These are phyloP conservation scores for Phymatotrichopsis omnivora DNA, from an alignment of 2,329 filamentous ascomycete species.

Conservation along the genomic window DNA sequence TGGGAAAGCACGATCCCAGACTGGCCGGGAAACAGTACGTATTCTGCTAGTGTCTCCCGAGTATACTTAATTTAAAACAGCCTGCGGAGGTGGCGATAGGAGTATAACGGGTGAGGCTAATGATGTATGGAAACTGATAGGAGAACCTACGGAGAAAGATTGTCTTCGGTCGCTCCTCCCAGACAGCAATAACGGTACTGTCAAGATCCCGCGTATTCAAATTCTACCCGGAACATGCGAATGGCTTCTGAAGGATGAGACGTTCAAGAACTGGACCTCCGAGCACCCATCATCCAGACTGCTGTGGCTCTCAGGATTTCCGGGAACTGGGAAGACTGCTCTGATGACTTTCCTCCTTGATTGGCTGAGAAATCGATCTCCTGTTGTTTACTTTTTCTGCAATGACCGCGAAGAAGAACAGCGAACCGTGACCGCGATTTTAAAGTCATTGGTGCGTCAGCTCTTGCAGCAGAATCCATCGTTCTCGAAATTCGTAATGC, in stretches of 20 bases:
- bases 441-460: slow-evolving; percentile 9
- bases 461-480: not conserved
- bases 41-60: too few relatives aligned
- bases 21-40: too few relatives aligned
- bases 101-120: too few relatives aligned
- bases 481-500: slow-evolving; percentile 4
- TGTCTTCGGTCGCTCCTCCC: slow-evolving; percentile 6
- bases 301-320: slow-evolving; percentile 1
- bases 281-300: too few relatives aligned
- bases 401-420: not conserved
- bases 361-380: not conserved
- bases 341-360: slow-evolving; percentile 2
- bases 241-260: not conserved
- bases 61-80: too few relatives aligned
- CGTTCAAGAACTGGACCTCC: not conserved
- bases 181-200: not conserved
- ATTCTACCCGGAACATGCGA: slow-evolving; percentile 6
- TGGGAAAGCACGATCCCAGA: too few relatives aligned
- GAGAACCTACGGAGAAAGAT: not conserved
- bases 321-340: slow-evolving; percentile 10
- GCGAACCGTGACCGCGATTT: slow-evolving; percentile 1
- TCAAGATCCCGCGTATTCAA: not conserved
- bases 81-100: too few relatives aligned
- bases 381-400: slow-evolving; percentile 4
- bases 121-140: too few relatives aligned